These are phyloP conservation scores for Fraxinus ornus DNA, from an alignment of 305 asterid species.

Conservation along the genomic window DNA sequence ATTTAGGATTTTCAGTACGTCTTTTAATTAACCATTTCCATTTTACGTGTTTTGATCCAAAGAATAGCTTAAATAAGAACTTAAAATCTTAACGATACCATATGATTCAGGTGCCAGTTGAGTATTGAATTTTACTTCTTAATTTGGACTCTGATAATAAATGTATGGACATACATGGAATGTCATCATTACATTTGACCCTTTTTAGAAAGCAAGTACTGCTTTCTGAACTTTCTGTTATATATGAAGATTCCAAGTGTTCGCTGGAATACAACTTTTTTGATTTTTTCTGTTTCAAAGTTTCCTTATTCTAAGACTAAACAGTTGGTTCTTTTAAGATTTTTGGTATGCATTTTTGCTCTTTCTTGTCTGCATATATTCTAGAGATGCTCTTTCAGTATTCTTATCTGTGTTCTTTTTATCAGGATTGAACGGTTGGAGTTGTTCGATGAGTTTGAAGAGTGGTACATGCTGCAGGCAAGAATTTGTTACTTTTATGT, in stretches of 20 bases:
- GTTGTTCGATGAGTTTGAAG: slow-evolving; percentile 97
- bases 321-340: slow-evolving; percentile 21
- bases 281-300: slow-evolving; percentile 14
- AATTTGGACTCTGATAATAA: not conserved
- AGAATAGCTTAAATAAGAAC: not conserved
- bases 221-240: slow-evolving; percentile 1
- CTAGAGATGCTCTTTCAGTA: slow-evolving; percentile 19
- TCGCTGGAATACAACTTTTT: slow-evolving; percentile 4
- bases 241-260: not conserved
- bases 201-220: not conserved
- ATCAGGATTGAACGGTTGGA: slow-evolving; percentile 88
- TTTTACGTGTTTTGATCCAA: not conserved
- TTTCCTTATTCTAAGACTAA: slow-evolving; percentile 23
- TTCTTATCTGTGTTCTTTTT: slow-evolving; percentile 25
- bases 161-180: not conserved
- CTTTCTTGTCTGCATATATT: slow-evolving; percentile 18
- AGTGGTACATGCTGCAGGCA: slow-evolving; percentile 99
- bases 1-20: not conserved
- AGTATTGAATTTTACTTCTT: not conserved
- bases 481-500: slow-evolving; percentile 35
- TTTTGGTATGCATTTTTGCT: slow-evolving; percentile 31
- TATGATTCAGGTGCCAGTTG: not conserved
- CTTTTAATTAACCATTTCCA: not conserved
- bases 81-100: not conserved
- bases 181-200: not conserved